phyloP scores from a whole-genome alignment of 306 rosid species.

The Pterocarpus macrocarpus region DNA sequence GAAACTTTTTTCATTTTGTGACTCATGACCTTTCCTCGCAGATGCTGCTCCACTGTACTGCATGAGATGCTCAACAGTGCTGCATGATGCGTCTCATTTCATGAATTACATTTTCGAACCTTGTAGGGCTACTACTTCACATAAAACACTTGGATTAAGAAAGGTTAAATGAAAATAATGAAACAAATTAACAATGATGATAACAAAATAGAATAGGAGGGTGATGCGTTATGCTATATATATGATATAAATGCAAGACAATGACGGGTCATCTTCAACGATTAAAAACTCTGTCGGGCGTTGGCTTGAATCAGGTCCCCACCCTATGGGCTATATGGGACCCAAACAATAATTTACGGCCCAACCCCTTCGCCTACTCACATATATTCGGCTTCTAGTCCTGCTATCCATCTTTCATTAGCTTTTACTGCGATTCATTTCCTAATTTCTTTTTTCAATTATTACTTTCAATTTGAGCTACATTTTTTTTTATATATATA shows the following conservation, averaged over 20 bases:
- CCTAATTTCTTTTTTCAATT: neutral
- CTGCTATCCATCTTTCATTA: neutral
- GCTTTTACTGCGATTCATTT: neutral
- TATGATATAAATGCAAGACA: conserved; percentile 57
- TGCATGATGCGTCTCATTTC: neutral
- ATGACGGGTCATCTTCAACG: conserved; percentile 50
- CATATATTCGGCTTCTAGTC: neutral
- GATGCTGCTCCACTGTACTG: neutral
- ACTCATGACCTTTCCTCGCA: neutral
- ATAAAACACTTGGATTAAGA: too few relatives aligned
- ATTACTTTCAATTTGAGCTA: too few relatives aligned
- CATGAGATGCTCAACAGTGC: neutral
- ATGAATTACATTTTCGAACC: neutral
- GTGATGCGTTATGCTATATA: neutral
- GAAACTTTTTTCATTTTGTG: neutral
- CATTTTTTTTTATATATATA: too few relatives aligned
- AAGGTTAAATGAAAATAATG: too few relatives aligned
- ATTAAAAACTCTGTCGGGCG: conserved; percentile 57
- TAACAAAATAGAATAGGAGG: too few relatives aligned
- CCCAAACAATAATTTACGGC: neutral
- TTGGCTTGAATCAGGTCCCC: conserved; percentile 54
- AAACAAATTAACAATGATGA: too few relatives aligned
- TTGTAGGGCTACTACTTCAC: too few relatives aligned
- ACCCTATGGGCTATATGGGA: conserved; percentile 34
- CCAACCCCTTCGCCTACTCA: neutral